Conservation (phyloP, 257 asterid species). For the Echium plantagineum region DNA sequence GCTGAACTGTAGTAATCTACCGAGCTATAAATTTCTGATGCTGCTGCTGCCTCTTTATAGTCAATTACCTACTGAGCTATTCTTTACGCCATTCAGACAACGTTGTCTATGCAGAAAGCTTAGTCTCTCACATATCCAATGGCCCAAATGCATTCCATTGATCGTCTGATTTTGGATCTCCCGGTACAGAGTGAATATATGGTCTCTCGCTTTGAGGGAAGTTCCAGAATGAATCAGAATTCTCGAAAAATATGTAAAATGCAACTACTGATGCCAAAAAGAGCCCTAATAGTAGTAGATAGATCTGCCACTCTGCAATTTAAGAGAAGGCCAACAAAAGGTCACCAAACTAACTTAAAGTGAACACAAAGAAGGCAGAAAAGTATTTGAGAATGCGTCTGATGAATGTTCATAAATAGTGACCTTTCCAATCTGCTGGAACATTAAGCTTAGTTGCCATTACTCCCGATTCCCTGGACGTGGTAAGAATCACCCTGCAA, state of each 20-base stretch:
- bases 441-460: slow-evolving; percentile 70
- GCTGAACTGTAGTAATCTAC: too few species aligned
- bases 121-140: slow-evolving; percentile 20
- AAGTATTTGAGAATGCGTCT: background rate
- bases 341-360: background rate
- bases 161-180: slow-evolving; percentile 37
- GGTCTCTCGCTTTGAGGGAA: slow-evolving; percentile 55
- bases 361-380: background rate
- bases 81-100: background rate
- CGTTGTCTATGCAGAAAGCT: background rate
- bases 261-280: slow-evolving; percentile 67
- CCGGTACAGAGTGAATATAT: slow-evolving; percentile 33
- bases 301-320: slow-evolving; percentile 89
- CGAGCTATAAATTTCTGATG: too few species aligned
- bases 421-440: slow-evolving; percentile 98
- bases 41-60: too few species aligned
- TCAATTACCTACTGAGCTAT: too few species aligned
- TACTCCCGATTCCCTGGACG: slow-evolving; percentile 82
- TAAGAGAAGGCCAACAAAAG: background rate
- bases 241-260: slow-evolving; percentile 75
- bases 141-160: slow-evolving; percentile 52
- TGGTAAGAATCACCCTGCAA: slow-evolving; percentile 72
- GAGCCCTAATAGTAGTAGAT: slow-evolving; percentile 63
- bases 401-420: slow-evolving; percentile 7
- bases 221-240: slow-evolving; percentile 90